These are phyloP conservation scores for Trichoderma gracile DNA, from an alignment of 2,329 filamentous ascomycete genomes.

Conservation along the genomic window DNA sequence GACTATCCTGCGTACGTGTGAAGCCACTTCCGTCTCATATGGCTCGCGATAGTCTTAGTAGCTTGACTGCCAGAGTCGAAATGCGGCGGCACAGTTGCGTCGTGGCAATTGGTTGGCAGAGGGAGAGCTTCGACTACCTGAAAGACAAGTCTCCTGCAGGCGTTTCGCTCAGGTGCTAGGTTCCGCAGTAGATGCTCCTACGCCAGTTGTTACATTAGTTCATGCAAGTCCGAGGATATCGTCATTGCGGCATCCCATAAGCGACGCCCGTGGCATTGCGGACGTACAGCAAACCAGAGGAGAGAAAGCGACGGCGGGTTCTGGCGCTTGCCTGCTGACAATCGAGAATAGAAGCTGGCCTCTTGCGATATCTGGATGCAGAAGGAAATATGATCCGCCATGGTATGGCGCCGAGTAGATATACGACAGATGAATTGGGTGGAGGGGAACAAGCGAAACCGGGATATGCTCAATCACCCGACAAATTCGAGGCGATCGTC, in stretches of 20 bases:
- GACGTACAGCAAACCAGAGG: neutral
- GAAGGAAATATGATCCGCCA: neutral
- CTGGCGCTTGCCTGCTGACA: neutral
- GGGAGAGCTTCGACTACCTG: neutral
- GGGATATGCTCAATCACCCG: slow-evolving; percentile 9
- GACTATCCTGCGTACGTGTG: neutral
- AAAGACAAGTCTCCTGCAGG: slow-evolving; percentile 20
- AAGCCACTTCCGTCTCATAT: slow-evolving; percentile 2
- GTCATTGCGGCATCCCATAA: slow-evolving; percentile 10
- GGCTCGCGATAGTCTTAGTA: neutral
- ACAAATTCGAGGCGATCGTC: slow-evolving; percentile 16
- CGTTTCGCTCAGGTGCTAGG: slow-evolving; percentile 11
- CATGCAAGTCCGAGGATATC: slow-evolving; percentile 23
- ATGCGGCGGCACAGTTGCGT: slow-evolving; percentile 13
- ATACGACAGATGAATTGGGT: slow-evolving; percentile 7
- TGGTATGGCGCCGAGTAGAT: slow-evolving; percentile 15
- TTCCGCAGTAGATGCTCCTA: slow-evolving; percentile 6
- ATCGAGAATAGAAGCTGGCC: neutral
- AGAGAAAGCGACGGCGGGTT: neutral
- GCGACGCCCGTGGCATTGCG: slow-evolving; percentile 13
- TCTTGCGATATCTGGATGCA: neutral
- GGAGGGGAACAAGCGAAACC: neutral
- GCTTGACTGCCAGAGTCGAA: slow-evolving; percentile 1
- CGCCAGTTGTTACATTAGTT: slow-evolving; percentile 24
- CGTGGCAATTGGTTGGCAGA: slow-evolving; percentile 7